Evolutionary conservation across 179 eudicot genomes (phyloP), one percentile per base, ranked within the genome.

Genomic region (Silene coronaria): DNA sequence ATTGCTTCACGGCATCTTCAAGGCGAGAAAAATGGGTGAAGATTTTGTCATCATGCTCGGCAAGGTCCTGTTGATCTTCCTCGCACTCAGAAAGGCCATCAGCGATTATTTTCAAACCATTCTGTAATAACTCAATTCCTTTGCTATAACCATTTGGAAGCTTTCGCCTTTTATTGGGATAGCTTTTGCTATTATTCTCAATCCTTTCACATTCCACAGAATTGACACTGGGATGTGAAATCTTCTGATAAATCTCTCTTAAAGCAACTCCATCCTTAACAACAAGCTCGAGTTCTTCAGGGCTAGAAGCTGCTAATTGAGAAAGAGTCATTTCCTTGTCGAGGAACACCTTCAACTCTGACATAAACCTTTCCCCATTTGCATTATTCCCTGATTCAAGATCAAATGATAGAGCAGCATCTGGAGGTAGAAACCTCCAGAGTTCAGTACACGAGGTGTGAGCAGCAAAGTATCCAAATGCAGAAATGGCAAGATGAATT

Each of bases 341-440:
- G 63, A 95, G 81, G 71, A 92, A 89, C 10, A 78, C 86, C 81
- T 92, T 95, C 81, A 95, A 77, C 85, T 95, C 96, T 0, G 88
- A 79, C 93, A 95, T 86, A 74, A 95, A 95, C 57, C 91, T 84
- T 58, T 88, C 97, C 67, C 78, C 89, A 59, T 85, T 82, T 63
- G 83, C 77, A 63, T 80, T 82, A 9, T 77, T 80, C 71, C 95
- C 97, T 0, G 86, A 78, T 73, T 84, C 89, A 22, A 83, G 48
- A 76, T 90, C 94, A 85, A 86, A 94, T 17, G 98, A 92, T 69
- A 94, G 89, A 74, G 97, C 96, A 19, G 98, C 97, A 81, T 90
- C 88, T 60, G 82, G 70, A 6, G 98, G 98, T 51, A 94, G 88
- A 75, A 90, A 94, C 80, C 90, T 92, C 98, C 98, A 94, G 30